Conservation (phyloP, 225 moss, liverwort and hornwort genomes). For the Ulota crispa region DNA sequence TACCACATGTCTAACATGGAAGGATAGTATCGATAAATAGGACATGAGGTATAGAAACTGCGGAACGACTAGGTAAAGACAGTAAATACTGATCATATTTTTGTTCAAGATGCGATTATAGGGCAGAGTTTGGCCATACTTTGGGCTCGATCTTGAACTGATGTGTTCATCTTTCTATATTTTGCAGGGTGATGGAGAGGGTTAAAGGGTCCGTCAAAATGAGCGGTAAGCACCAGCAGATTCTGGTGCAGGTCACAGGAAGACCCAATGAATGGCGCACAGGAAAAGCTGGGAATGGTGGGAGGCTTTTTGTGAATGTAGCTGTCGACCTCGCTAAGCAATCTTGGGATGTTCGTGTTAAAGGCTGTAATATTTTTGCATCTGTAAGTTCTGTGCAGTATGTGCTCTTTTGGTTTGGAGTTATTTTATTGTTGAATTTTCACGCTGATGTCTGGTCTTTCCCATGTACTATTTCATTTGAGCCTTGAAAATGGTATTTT, state of each 20-base stretch:
- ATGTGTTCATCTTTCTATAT: slow-evolving; percentile 15
- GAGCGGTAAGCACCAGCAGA: slow-evolving; percentile 78
- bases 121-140: slow-evolving; percentile 6
- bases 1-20: slow-evolving; percentile 7
- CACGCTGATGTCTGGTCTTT: slow-evolving; percentile 5
- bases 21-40: background rate
- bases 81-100: background rate
- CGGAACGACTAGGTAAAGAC: background rate
- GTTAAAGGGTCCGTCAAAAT: slow-evolving; percentile 84
- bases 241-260: slow-evolving; percentile 83
- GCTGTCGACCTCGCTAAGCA: slow-evolving; percentile 79
- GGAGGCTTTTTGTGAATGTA: slow-evolving; percentile 90
- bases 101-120: slow-evolving; percentile 9
- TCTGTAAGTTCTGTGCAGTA: slow-evolving; percentile 50
- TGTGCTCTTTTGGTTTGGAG: background rate
- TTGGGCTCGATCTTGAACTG: slow-evolving; percentile 20
- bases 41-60: slow-evolving; percentile 1
- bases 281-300: slow-evolving; percentile 67
- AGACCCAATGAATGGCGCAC: slow-evolving; percentile 83
- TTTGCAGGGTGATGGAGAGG: slow-evolving; percentile 83
- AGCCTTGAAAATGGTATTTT: background rate
- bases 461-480: background rate
- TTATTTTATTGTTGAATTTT: background rate
- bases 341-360: slow-evolving; percentile 91
- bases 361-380: slow-evolving; percentile 78